These are phyloP conservation scores for Boletellus emodensis DNA, from an alignment of 768 basidiomycete species.

Conservation along the genomic window DNA sequence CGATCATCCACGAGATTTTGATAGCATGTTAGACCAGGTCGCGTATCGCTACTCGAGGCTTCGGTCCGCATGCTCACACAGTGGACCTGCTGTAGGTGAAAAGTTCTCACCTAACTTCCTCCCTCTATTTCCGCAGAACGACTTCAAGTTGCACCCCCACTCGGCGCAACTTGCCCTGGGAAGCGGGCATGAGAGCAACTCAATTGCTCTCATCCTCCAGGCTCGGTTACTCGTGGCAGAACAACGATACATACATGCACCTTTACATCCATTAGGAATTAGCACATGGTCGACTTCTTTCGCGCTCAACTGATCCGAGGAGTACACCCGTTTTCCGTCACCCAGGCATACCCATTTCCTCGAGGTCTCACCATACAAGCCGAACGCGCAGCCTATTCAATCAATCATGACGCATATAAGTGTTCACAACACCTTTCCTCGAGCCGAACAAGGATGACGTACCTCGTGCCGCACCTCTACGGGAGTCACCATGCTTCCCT, in stretches of 20 bases:
- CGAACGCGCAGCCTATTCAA: background rate
- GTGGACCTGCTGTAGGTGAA: background rate
- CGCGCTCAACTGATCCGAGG: conserved; percentile 13
- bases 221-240: conserved; percentile 1
- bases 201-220: conserved; percentile 5
- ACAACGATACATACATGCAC: background rate
- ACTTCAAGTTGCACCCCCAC: background rate
- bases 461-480: conserved; percentile 4
- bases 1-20: conserved; percentile 3
- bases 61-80: background rate
- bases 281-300: background rate
- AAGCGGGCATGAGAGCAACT: background rate
- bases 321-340: background rate
- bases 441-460: conserved; percentile 1
- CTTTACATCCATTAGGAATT: background rate
- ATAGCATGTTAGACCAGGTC: background rate
- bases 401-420: background rate
- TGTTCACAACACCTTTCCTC: conserved; percentile 1
- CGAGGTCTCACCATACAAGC: background rate
- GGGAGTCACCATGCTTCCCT: conserved; percentile 14
- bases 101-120: background rate
- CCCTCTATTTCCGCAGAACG: conserved; percentile 11
- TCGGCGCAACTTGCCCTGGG: conserved; percentile 11
- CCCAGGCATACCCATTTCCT: conserved; percentile 1
- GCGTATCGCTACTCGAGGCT: background rate